Base-by-base conservation (phyloP, 2,329 filamentous ascomycete genomes). In the Botrytis medusae region DNA sequence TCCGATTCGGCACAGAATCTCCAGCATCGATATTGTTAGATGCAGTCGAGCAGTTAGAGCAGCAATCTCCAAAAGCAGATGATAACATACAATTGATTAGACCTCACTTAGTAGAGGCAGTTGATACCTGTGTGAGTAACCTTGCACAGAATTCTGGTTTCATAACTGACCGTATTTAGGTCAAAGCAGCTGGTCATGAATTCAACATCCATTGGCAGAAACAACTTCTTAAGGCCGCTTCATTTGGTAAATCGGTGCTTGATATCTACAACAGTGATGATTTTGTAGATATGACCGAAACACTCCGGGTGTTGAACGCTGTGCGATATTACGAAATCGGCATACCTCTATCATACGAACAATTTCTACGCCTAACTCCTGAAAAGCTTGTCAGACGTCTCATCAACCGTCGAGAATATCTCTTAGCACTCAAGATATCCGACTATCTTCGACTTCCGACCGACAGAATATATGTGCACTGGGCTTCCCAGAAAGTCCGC, bases 201-300 rank as follows among this genome's bases (percentile, higher is more conserved):
- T 98, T 94, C 81, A 93, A 91, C 78, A 86, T 92, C 2, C 90
- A 95, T 80, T 97, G 95, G 93, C 96, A 99, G 81, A 99, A 98
- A 81, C 90, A 97, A 78, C 86, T 99, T 1, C 86, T 99, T n/a
- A 97, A 97, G 81, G 96, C 96, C 9, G 96, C 96, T 0, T 98
- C 95, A 0, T 98, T 98, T 81, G 96, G 96, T 75, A 99, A 99
- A 82, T 98, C 96, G 0, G 96, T 98, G 0, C 87, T 99, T 5
- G 96, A 98, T 79, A 90, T 98, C 20, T 99, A 98, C 83, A 98
- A 96, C 82, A 98, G 95, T 80, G 96, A 99, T 80, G 95, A 99
- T 77, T 99, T 98, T 83, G 96, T 99, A 71, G 95, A 98, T 76
- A 98, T 98, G 91, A 97, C 94, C 78, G 95, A 99, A 82, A 96